A percentile compares a stretch with the other conserved stretches of the same genome.
Evolutionary conservation across 2,329 filamentous ascomycete genomes (phyloP).

Genomic region (Dactylonectria estremocensis): DNA sequence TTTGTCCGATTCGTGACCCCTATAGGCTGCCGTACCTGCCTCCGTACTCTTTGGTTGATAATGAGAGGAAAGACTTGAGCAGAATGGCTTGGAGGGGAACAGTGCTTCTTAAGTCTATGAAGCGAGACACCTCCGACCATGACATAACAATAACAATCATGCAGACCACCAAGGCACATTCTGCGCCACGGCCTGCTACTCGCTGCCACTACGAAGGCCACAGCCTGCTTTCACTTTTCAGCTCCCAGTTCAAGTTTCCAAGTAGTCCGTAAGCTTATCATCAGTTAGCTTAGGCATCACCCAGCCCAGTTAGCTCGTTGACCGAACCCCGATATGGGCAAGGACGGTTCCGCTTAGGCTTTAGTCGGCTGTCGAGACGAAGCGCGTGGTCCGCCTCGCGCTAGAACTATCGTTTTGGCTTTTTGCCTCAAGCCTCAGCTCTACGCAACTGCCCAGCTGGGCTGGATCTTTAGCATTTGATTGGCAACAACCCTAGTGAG

Average conservation of each 20-base stretch:
- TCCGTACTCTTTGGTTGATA: too few relatives aligned
- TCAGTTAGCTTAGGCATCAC: not conserved
- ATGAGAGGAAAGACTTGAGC: too few relatives aligned
- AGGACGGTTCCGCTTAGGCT: not conserved
- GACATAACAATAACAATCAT: not conserved
- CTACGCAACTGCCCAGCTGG: not conserved
- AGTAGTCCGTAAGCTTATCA: not conserved
- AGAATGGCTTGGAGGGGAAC: not conserved
- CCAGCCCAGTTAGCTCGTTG: not conserved
- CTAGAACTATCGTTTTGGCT: not conserved
- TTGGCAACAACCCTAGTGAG: not conserved
- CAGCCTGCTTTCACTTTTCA: not conserved
- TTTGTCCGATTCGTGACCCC: too few relatives aligned
- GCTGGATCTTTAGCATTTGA: not conserved
- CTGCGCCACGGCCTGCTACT: too few relatives aligned
- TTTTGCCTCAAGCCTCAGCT: not conserved
- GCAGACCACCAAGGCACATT: too few relatives aligned
- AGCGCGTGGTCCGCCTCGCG: not conserved
- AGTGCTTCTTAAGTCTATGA: not conserved
- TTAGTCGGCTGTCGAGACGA: not conserved
- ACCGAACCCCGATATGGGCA: not conserved
- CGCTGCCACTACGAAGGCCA: not conserved
- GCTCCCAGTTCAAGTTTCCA: not conserved
- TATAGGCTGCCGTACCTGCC: too few relatives aligned
- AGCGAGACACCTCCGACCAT: not conserved